These are phyloP conservation scores for Linum tenue DNA, from an alignment of 345 rosid genomes.

Conservation along the genomic window DNA sequence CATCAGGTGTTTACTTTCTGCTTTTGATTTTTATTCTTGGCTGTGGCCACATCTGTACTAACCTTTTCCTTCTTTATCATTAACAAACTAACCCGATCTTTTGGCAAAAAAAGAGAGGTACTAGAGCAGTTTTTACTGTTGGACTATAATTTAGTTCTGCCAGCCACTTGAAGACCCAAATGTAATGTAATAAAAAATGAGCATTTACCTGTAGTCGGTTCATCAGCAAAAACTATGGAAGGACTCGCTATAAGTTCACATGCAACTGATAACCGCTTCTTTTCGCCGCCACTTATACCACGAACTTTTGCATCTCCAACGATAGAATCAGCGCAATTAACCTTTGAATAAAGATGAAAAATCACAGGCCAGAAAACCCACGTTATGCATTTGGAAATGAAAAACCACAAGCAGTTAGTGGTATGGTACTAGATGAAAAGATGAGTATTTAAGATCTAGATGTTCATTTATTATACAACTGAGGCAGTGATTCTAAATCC, in stretches of 20 bases:
- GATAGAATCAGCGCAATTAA: constrained; percentile 71
- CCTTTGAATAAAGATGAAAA: constrained; percentile 42
- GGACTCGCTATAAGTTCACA: constrained; percentile 99
- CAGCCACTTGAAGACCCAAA: constrained; percentile 1
- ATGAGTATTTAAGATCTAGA: no score
- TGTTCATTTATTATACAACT: no score
- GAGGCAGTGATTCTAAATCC: no score
- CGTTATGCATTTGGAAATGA: no score
- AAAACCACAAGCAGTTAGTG: background rate
- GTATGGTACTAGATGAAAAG: background rate
- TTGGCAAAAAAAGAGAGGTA: no score
- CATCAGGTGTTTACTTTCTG: no score
- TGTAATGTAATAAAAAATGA: background rate
- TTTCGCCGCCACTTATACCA: constrained; percentile 98
- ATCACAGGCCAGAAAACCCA: constrained; percentile 12
- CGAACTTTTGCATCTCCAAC: constrained; percentile 98
- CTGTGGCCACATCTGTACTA: no score
- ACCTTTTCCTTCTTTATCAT: no score
- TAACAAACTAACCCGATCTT: no score
- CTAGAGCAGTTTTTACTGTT: no score
- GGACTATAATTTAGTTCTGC: no score
- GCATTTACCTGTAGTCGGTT: constrained; percentile 80
- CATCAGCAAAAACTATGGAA: constrained; percentile 92
- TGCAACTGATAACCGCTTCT: constrained; percentile 75
- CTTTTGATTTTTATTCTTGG: no score